These are phyloP conservation scores for Glonium stellatum DNA, from an alignment of 495 filamentous ascomycete species.

Conservation along the genomic window DNA sequence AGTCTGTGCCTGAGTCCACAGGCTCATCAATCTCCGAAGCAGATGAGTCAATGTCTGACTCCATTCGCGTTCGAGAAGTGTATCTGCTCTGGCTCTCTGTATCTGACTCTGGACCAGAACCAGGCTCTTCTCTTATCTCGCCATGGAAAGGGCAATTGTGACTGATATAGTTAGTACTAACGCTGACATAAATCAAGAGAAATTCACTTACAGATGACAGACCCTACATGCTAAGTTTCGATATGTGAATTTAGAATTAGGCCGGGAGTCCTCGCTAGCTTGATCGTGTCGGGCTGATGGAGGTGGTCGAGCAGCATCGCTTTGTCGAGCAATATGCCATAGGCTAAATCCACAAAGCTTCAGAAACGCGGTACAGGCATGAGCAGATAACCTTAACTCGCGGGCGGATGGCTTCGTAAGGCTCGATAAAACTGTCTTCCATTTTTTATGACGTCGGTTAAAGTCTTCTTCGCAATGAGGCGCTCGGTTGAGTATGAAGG, in stretches of 20 bases:
- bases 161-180: conserved; percentile 8
- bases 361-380: conserved; percentile 29
- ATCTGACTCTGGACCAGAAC: conserved; percentile 14
- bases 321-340: conserved; percentile 32
- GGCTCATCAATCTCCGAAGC: background rate
- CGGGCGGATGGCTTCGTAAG: conserved; percentile 20
- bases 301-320: background rate
- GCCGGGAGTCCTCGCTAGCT: background rate
- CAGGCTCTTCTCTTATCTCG: conserved; percentile 22
- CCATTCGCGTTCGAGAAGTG: background rate
- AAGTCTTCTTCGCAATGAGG: conserved; percentile 34
- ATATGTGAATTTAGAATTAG: background rate
- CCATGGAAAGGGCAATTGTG: conserved; percentile 33
- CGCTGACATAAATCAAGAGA: background rate
- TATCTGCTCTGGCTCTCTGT: conserved; percentile 4
- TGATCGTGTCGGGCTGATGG: background rate
- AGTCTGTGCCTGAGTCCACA: background rate
- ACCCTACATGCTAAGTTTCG: conserved; percentile 5
- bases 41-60: background rate
- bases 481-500: conserved; percentile 11
- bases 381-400: conserved; percentile 19
- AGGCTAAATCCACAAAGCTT: conserved; percentile 28
- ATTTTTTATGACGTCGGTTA: conserved; percentile 28
- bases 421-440: conserved; percentile 19
- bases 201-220: conserved; percentile 13